phyloP scores from a whole-genome alignment of 2,329 filamentous ascomycete species.

The Ploettnerulaceae sp. region DNA sequence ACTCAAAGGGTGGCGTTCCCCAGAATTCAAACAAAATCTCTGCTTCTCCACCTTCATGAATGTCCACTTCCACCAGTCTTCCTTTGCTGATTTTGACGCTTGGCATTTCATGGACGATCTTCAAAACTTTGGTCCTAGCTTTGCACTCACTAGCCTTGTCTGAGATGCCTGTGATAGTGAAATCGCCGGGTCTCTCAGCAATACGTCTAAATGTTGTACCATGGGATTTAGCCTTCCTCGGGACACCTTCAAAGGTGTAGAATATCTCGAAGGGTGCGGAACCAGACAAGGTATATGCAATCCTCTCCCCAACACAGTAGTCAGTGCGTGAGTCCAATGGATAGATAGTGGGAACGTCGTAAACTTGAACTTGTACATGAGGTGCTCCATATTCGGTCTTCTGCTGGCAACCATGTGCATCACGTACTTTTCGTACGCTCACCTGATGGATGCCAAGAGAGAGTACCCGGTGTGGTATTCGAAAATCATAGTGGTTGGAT shows the following conservation, averaged over 20 bases:
- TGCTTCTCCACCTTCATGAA: slow-evolving; percentile 92
- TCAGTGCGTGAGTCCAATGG: slow-evolving; percentile 78
- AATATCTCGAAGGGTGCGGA: slow-evolving; percentile 88
- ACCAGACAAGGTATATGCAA: slow-evolving; percentile 87
- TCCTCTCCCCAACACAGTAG: slow-evolving; percentile 92
- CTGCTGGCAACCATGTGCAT: slow-evolving; percentile 79
- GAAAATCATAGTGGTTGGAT: slow-evolving; percentile 68
- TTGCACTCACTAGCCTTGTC: slow-evolving; percentile 88
- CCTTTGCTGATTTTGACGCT: slow-evolving; percentile 88
- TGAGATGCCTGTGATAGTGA: slow-evolving; percentile 79
- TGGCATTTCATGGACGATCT: slow-evolving; percentile 86
- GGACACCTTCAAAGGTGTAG: slow-evolving; percentile 79
- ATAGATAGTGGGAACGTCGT: slow-evolving; percentile 87
- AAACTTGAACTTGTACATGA: slow-evolving; percentile 84
- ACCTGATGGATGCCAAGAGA: slow-evolving; percentile 87
- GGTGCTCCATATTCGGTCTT: slow-evolving; percentile 67
- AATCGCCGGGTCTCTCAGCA: slow-evolving; percentile 84
- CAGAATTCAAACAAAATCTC: slow-evolving; percentile 94
- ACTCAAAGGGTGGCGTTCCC: slow-evolving; percentile 94
- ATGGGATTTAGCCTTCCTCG: slow-evolving; percentile 72
- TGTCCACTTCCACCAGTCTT: slow-evolving; percentile 75
- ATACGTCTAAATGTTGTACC: slow-evolving; percentile 88
- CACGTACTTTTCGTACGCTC: slow-evolving; percentile 83
- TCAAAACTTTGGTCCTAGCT: slow-evolving; percentile 70
- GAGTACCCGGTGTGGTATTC: slow-evolving; percentile 78